These are phyloP conservation scores for Gardenia jasminoides DNA, from an alignment of 257 asterid genomes.

Conservation along the genomic window DNA sequence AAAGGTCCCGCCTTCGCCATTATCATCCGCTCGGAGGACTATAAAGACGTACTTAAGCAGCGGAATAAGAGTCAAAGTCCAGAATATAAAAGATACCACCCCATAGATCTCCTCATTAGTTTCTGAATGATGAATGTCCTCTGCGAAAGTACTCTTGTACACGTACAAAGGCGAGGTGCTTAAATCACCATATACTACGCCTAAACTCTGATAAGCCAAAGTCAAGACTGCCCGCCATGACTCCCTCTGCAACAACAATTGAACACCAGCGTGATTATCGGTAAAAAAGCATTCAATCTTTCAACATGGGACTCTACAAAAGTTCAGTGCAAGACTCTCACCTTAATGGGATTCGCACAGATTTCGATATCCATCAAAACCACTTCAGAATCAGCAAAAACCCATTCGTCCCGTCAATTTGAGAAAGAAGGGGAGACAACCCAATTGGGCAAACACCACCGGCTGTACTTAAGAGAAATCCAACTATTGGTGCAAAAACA, in stretches of 20 bases:
- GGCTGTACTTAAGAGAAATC: constrained; percentile 18
- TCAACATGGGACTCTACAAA: background rate
- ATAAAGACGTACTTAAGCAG: constrained; percentile 80
- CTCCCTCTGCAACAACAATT: constrained; percentile 50
- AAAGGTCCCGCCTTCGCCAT: constrained; percentile 98
- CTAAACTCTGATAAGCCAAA: constrained; percentile 89
- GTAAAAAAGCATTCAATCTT: background rate
- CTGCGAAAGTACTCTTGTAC: constrained; percentile 95
- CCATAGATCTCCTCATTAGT: constrained; percentile 88
- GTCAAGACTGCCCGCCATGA: constrained; percentile 87
- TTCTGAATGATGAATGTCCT: constrained; percentile 89
- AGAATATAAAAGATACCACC: constrained; percentile 78
- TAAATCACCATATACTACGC: constrained; percentile 96
- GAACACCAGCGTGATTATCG: background rate
- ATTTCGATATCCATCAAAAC: constrained; percentile 80
- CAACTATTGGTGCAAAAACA: constrained; percentile 6
- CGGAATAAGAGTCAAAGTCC: constrained; percentile 91
- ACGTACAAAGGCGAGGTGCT: constrained; percentile 94
- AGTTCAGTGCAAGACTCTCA: constrained; percentile 25
- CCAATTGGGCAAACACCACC: constrained; percentile 22
- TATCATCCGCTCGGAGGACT: constrained; percentile 88
- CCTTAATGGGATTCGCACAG: constrained; percentile 58
- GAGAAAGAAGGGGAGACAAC: constrained; percentile 9
- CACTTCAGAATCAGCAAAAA: constrained; percentile 42
- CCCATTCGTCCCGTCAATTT: constrained; percentile 32